These are phyloP conservation scores for Boletales sp. DNA, from an alignment of 768 basidiomycete genomes.

Conservation along the genomic window DNA sequence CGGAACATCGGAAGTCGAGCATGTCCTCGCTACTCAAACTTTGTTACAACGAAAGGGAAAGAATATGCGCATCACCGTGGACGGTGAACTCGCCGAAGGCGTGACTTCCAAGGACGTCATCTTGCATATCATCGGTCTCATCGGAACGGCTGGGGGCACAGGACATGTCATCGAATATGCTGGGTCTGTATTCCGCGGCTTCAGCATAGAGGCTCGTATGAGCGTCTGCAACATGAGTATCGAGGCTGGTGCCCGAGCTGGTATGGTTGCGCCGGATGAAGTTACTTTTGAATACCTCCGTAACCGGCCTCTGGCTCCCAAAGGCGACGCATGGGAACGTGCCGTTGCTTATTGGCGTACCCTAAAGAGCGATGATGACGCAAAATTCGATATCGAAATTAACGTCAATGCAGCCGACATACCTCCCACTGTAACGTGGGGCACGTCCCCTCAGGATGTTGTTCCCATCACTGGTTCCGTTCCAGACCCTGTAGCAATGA, in stretches of 20 bases:
- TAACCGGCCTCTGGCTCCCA: slow-evolving; percentile 76
- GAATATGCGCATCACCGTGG: slow-evolving; percentile 90
- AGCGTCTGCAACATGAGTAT: slow-evolving; percentile 95
- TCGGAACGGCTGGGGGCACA: slow-evolving; percentile 92
- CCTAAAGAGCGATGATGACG: slow-evolving; percentile 74
- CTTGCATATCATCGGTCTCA: slow-evolving; percentile 84
- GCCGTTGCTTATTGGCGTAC: slow-evolving; percentile 86
- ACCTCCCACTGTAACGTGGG: slow-evolving; percentile 89
- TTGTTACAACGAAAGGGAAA: slow-evolving; percentile 83
- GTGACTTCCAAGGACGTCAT: slow-evolving; percentile 90
- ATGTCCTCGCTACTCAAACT: slow-evolving; percentile 90
- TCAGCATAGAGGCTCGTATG: slow-evolving; percentile 91
- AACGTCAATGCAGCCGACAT: slow-evolving; percentile 81
- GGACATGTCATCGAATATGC: slow-evolving; percentile 91
- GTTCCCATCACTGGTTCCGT: slow-evolving; percentile 78
- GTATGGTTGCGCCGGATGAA: slow-evolving; percentile 90
- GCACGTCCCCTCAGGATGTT: slow-evolving; percentile 88
- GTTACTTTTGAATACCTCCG: slow-evolving; percentile 82
- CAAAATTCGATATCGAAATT: slow-evolving; percentile 81
- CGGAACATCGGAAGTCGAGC: slow-evolving; percentile 92
- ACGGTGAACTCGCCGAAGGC: slow-evolving; percentile 76
- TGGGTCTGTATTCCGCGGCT: slow-evolving; percentile 79
- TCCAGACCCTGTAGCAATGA: slow-evolving; percentile 67
- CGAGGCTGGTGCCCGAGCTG: slow-evolving; percentile 88
- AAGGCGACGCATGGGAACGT: slow-evolving; percentile 80